A percentile compares a stretch with the other conserved stretches of the same genome.
phyloP scores from a whole-genome alignment of 192 early-diverging fungal species.

The Backusella parvicylindrica region DNA sequence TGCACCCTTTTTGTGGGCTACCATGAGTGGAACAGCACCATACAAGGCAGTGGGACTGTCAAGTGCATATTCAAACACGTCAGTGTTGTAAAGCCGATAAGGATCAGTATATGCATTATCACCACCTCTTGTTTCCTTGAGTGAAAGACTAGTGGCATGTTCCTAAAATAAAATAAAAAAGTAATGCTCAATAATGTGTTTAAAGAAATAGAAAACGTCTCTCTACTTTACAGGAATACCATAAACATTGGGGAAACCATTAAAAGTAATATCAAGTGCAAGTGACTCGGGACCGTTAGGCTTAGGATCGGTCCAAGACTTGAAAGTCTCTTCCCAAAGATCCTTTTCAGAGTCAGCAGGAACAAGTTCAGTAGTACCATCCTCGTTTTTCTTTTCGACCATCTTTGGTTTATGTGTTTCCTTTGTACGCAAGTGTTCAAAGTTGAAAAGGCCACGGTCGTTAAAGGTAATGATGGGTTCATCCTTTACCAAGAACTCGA shows the following conservation, averaged over 20 bases:
- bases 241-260: conserved; percentile 83
- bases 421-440: conserved; percentile 74
- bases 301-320: conserved; percentile 86
- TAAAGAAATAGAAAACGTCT: no score
- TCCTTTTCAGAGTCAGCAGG: conserved; percentile 39
- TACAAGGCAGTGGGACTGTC: conserved; percentile 98
- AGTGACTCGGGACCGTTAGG: conserved; percentile 91
- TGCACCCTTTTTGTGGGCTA: conserved; percentile 75
- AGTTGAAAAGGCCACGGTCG: conserved; percentile 76
- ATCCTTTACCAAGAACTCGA: conserved; percentile 56
- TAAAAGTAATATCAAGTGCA: conserved; percentile 90
- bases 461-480: conserved; percentile 72
- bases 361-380: conserved; percentile 38
- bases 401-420: conserved; percentile 37
- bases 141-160: conserved; percentile 82
- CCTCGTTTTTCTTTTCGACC: conserved; percentile 37
- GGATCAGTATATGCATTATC: conserved; percentile 80
- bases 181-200: no score
- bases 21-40: conserved; percentile 91
- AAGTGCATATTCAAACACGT: conserved; percentile 96
- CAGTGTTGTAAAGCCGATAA: conserved; percentile 95
- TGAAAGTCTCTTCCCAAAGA: conserved; percentile 90
- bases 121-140: conserved; percentile 83
- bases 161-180: conserved; percentile 39
- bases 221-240: conserved; percentile 87